Percentiles rank a stretch among this genome's conserved stretches.
Conservation (phyloP, 2,329 filamentous ascomycete genomes). For the Plenodomus lindquistii region DNA sequence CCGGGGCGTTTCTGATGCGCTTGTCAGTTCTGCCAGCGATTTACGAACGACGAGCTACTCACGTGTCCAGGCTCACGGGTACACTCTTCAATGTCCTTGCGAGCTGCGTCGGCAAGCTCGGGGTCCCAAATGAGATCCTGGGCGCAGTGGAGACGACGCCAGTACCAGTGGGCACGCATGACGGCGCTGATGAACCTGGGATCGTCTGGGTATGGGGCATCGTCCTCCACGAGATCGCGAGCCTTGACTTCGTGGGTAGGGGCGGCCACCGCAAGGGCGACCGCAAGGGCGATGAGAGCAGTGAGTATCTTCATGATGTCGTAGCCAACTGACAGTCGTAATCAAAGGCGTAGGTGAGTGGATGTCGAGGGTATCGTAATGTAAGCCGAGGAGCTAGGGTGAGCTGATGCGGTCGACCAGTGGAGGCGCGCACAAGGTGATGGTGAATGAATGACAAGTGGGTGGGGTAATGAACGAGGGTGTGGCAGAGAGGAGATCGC, state of each 20-base stretch:
- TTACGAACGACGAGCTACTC: slow-evolving; percentile 4
- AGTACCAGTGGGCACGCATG: slow-evolving; percentile 43
- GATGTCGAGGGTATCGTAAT: slow-evolving; percentile 5
- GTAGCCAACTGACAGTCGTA: background rate
- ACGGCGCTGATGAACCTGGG: slow-evolving; percentile 36
- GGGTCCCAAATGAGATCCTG: slow-evolving; percentile 41
- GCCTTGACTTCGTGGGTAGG: slow-evolving; percentile 18
- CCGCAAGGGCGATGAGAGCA: slow-evolving; percentile 22
- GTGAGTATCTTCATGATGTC: slow-evolving; percentile 34
- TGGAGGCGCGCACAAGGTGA: slow-evolving; percentile 15
- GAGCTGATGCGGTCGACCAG: slow-evolving; percentile 17
- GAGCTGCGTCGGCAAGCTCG: slow-evolving; percentile 30
- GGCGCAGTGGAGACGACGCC: slow-evolving; percentile 42
- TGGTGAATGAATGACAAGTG: slow-evolving; percentile 10
- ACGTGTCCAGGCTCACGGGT: slow-evolving; percentile 33
- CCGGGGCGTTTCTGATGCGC: slow-evolving; percentile 30
- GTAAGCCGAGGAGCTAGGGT: slow-evolving; percentile 11
- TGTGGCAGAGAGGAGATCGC: slow-evolving; percentile 4
- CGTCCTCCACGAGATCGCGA: slow-evolving; percentile 20
- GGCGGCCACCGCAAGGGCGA: slow-evolving; percentile 26
- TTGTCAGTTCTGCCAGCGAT: slow-evolving; percentile 5
- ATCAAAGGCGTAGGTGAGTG: background rate
- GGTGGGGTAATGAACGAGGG: slow-evolving; percentile 4
- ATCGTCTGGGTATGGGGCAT: slow-evolving; percentile 32
- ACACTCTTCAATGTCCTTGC: slow-evolving; percentile 30